These are phyloP conservation scores for Apiospora koreana DNA, from an alignment of 2,329 filamentous ascomycete species.

Conservation along the genomic window DNA sequence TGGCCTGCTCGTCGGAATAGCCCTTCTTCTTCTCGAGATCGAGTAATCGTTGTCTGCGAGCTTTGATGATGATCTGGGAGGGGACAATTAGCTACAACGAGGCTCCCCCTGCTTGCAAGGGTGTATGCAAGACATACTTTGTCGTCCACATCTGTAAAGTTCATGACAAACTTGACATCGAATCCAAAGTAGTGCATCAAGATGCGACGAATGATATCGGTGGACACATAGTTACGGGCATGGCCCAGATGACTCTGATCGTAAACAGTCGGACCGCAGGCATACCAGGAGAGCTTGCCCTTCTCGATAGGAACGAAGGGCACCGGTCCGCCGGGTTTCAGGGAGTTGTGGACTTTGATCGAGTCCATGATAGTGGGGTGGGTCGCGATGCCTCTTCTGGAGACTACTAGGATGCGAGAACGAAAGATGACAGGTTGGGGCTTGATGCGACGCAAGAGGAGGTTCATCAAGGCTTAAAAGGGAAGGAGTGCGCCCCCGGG, in stretches of 20 bases:
- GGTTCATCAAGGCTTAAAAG: conserved; percentile 32
- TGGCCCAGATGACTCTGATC: conserved; percentile 78
- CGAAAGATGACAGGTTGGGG: conserved; percentile 26
- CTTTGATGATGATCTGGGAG: conserved; percentile 58
- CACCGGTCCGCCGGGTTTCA: conserved; percentile 71
- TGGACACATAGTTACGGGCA: conserved; percentile 87
- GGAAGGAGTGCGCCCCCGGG: conserved; percentile 5
- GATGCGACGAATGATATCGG: conserved; percentile 84
- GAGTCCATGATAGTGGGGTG: conserved; percentile 51
- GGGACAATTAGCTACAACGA: conserved; percentile 51
- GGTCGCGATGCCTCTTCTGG: conserved; percentile 35
- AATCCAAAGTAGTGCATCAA: conserved; percentile 82
- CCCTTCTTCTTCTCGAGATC: conserved; percentile 75
- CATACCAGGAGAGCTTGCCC: conserved; percentile 80
- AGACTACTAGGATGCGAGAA: conserved; percentile 12
- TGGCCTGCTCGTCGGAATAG: conserved; percentile 48
- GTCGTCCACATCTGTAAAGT: conserved; percentile 84
- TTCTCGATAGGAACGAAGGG: conserved; percentile 73
- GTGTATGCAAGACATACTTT: conserved; percentile 63
- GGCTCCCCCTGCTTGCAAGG: conserved; percentile 58
- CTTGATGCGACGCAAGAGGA: conserved; percentile 28
- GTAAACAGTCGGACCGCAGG: conserved; percentile 83
- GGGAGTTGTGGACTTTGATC: conserved; percentile 77
- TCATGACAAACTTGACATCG: conserved; percentile 86
- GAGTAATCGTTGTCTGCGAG: conserved; percentile 78